phyloP scores from a whole-genome alignment of 208 protist genomes.

The Polymyxa betae region DNA sequence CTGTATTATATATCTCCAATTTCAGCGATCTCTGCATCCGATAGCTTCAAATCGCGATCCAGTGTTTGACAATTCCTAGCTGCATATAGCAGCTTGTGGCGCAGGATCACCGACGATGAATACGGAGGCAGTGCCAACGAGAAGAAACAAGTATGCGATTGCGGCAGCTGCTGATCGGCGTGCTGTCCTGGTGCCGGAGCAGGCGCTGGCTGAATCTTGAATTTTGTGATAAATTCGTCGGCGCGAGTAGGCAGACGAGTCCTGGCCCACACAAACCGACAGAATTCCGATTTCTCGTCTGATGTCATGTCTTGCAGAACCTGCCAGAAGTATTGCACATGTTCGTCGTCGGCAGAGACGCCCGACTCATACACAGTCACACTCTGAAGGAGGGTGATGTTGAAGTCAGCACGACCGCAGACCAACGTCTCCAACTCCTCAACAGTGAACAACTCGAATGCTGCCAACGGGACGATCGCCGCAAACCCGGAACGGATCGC shows the following conservation, averaged over 20 bases:
- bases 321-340: constrained; percentile 61
- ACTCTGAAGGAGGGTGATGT: constrained; percentile 49
- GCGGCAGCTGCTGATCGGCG: constrained; percentile 27
- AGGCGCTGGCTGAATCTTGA: constrained; percentile 41
- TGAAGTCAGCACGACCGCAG: constrained; percentile 63
- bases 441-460: constrained; percentile 37
- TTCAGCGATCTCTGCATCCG: constrained; percentile 41
- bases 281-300: constrained; percentile 54
- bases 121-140: constrained; percentile 61
- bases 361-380: constrained; percentile 52
- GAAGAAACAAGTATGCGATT: constrained; percentile 66
- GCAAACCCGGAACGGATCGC: constrained; percentile 57
- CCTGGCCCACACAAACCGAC: constrained; percentile 60
- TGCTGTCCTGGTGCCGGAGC: not conserved
- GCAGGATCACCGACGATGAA: constrained; percentile 40
- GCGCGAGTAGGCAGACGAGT: constrained; percentile 53
- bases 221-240: constrained; percentile 54
- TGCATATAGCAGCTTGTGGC: constrained; percentile 60
- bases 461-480: constrained; percentile 42
- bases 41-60: constrained; percentile 60
- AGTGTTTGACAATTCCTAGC: constrained; percentile 61
- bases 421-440: constrained; percentile 60
- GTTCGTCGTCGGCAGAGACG: not conserved
- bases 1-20: constrained; percentile 43
- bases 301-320: constrained; percentile 50